Percentiles rank a stretch among this genome's conserved stretches.
Evolutionary conservation across 805 yeast species (phyloP).

Genomic region (Ogataea trehaloabstinens): DNA sequence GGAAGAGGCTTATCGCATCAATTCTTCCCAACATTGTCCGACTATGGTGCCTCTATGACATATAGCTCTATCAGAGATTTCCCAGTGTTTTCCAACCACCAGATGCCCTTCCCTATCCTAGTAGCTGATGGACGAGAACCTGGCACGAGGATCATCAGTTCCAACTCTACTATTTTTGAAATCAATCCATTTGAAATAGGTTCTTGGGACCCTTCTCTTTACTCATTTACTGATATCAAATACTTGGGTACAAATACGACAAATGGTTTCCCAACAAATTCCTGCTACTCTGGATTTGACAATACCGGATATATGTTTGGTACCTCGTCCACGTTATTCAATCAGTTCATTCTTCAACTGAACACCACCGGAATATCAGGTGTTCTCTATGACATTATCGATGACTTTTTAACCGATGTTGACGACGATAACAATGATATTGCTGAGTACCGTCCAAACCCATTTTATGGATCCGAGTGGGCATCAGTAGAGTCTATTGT

Average conservation of each 20-base stretch:
- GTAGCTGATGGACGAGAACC: slow-evolving; percentile 69
- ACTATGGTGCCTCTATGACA: slow-evolving; percentile 63
- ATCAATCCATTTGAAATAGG: slow-evolving; percentile 74
- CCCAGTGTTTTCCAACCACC: slow-evolving; percentile 56
- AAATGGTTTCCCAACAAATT: slow-evolving; percentile 53
- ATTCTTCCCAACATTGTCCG: slow-evolving; percentile 58
- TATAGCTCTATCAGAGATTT: slow-evolving; percentile 57
- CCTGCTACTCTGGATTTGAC: slow-evolving; percentile 70
- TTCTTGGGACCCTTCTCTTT: slow-evolving; percentile 79
- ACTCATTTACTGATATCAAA: slow-evolving; percentile 61
- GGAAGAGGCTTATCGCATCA: slow-evolving; percentile 73
- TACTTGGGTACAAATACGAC: slow-evolving; percentile 67
- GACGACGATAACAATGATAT: slow-evolving; percentile 57
- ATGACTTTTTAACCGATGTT: slow-evolving; percentile 41
- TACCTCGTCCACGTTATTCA: slow-evolving; percentile 79
- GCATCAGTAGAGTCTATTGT: slow-evolving; percentile 38
- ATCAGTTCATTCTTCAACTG: slow-evolving; percentile 57
- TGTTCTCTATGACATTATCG: slow-evolving; percentile 42
- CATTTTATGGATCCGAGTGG: slow-evolving; percentile 49
- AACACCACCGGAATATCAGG: slow-evolving; percentile 53
- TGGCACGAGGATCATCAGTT: slow-evolving; percentile 49
- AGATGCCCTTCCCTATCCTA: slow-evolving; percentile 72
- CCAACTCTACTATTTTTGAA: slow-evolving; percentile 69
- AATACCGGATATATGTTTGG: slow-evolving; percentile 82
- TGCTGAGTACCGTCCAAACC: slow-evolving; percentile 72